phyloP scores from a whole-genome alignment of 1,139 yeast genomes.

The Pichia kudriavzevii region DNA sequence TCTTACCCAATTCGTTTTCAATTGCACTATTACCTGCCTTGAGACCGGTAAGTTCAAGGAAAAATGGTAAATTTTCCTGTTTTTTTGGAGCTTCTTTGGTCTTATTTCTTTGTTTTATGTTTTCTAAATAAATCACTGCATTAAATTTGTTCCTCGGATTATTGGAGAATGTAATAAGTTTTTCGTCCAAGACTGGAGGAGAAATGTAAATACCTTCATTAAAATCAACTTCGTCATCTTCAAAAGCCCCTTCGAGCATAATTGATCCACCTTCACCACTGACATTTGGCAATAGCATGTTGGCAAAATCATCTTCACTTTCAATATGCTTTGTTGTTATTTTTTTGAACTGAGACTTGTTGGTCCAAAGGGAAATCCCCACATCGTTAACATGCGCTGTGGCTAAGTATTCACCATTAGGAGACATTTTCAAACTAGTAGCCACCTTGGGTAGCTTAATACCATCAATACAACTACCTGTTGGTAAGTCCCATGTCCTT shows the following conservation, averaged over 20 bases:
- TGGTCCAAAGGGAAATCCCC: conserved; percentile 91
- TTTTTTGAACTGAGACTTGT: conserved; percentile 74
- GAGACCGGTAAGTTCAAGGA: conserved; percentile 56
- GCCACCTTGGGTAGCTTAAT: conserved; percentile 71
- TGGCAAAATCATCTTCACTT: conserved; percentile 63
- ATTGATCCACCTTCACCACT: conserved; percentile 77
- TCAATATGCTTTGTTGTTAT: conserved; percentile 67
- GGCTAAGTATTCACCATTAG: conserved; percentile 85
- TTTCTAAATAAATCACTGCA: conserved; percentile 74
- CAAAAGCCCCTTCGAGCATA: conserved; percentile 74
- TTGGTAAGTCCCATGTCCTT: conserved; percentile 96
- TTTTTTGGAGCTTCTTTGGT: conserved; percentile 86
- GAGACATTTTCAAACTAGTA: conserved; percentile 74
- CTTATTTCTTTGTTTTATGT: conserved; percentile 77
- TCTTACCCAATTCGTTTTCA: conserved; percentile 48
- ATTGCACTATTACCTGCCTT: conserved; percentile 64
- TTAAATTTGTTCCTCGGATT: conserved; percentile 75
- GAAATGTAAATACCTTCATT: conserved; percentile 41
- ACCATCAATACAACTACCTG: conserved; percentile 96
- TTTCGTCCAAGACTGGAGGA: conserved; percentile 55
- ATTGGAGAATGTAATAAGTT: conserved; percentile 63
- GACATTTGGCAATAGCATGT: conserved; percentile 61
- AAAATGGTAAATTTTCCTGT: conserved; percentile 81
- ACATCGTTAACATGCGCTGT: conserved; percentile 88
- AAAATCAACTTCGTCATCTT: conserved; percentile 18